Conservation (phyloP, 2,329 filamentous ascomycete species). For the Fusarium tjaetaba region DNA sequence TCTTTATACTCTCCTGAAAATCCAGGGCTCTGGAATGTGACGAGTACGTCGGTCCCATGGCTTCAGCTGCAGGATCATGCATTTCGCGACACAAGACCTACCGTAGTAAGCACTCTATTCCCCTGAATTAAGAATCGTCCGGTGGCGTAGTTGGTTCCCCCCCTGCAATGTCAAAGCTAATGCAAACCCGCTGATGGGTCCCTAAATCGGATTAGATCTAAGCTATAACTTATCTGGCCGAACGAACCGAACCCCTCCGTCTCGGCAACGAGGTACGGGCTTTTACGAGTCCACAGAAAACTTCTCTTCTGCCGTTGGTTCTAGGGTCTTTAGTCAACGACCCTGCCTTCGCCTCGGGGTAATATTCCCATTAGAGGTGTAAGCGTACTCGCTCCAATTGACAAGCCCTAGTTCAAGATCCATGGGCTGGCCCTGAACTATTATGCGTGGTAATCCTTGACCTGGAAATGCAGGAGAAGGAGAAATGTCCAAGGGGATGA, state of each 20-base stretch:
- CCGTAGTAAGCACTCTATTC: not conserved
- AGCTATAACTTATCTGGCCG: not conserved
- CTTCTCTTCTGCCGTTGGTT: not conserved
- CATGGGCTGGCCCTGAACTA: not conserved
- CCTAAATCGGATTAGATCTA: conserved; percentile 33
- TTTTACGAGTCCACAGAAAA: not conserved
- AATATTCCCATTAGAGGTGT: not conserved
- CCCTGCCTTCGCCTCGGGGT: not conserved
- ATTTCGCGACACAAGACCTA: not conserved
- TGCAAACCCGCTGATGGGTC: not conserved
- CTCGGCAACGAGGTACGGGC: conserved; percentile 1
- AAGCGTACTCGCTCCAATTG: not conserved
- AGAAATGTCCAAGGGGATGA: not conserved
- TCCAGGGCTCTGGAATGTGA: not conserved
- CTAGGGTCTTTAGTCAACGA: not conserved
- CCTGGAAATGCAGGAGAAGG: not conserved
- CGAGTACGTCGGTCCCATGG: not conserved
- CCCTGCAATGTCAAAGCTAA: not conserved
- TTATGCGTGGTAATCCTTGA: not conserved
- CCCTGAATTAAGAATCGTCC: not conserved
- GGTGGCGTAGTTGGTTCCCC: conserved; percentile 1
- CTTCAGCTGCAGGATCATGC: not conserved
- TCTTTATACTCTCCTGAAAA: not conserved
- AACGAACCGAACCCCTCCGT: not conserved
- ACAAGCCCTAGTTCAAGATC: not conserved